Base-by-base conservation (phyloP, 1,284 basidiomycete genomes). In the Volvariella surrecta region DNA sequence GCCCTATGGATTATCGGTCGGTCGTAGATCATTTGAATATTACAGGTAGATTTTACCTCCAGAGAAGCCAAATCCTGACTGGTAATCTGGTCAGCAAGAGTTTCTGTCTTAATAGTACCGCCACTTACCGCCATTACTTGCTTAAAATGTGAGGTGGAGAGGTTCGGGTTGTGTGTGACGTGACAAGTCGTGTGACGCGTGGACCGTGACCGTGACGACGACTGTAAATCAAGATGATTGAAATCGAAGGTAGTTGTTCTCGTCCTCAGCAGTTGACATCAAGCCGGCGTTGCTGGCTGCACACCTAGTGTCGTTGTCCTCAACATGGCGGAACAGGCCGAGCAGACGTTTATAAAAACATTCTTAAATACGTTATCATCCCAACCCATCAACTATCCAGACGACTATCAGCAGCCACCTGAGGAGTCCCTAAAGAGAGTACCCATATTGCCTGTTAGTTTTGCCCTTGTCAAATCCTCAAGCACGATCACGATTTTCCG, bases 391-490 rank as follows among this genome's bases (percentile, higher is more conserved):
- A 73, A 71, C 7, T 90, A 83, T 58, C 60, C 68, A 18, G 76
- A 87, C 58, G 81, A 88, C 58, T 91, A 84, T 63, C 79, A 84
- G 55, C 82, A 88, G 40, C 81, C 85, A 0, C 72, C 79, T 1
- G 68, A 80, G 48, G 73, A 83, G 50, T 74, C 80, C 30, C 74
- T 89, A 30, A 83, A 74, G 62, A 83, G 73, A 56, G 70, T 91
- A n/a, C 79, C 83, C 8, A 66, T 86, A 10, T 66, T 91, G 32
- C 74, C 75, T 44, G 86, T 86, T 49, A 57, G 79, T 69, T 35
- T 6, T 11, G 24, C 40, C n/a, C 13, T 35, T 8, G 41, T 45
- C 40, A 48, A 45, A 37, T 41, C 21, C 15, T 18, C 21, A 44
- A 21, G 22, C 40, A 32, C 49, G 31, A 6, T 46, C 20, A 42